Evolutionary conservation across 164 flowering plant genomes (phyloP).

Genomic region (Euptelea pleiosperma): DNA sequence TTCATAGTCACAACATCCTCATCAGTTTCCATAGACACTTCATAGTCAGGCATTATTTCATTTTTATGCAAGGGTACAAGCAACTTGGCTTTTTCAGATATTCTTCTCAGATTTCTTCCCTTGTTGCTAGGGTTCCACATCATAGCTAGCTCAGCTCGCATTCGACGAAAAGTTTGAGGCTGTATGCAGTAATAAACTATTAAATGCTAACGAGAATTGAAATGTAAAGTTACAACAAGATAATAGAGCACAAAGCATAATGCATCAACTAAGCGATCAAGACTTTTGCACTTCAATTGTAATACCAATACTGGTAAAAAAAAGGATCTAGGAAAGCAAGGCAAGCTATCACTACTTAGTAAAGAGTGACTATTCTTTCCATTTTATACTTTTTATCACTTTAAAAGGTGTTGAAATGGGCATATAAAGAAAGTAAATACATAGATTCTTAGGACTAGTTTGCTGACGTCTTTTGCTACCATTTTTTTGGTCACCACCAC

Average conservation of each 20-base stretch:
- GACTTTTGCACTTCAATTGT: neutral
- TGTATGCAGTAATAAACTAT: constrained; percentile 24
- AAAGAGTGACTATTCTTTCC: neutral
- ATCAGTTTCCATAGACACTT: constrained; percentile 21
- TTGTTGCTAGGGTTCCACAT: constrained; percentile 66
- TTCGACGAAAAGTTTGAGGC: constrained; percentile 66
- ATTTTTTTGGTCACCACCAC: too few species aligned
- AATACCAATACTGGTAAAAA: neutral
- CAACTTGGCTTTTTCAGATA: constrained; percentile 33
- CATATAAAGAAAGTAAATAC: too few species aligned
- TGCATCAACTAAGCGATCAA: neutral
- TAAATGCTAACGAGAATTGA: neutral
- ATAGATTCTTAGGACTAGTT: too few species aligned
- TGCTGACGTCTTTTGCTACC: too few species aligned
- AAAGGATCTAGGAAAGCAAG: neutral
- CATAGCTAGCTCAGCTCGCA: constrained; percentile 84
- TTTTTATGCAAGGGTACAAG: constrained; percentile 25
- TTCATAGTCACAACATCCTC: constrained; percentile 49
- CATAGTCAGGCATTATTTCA: constrained; percentile 19
- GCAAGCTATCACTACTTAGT: neutral
- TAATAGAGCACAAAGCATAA: neutral
- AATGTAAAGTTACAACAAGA: neutral
- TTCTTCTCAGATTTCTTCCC: constrained; percentile 46
- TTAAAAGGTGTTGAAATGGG: too few species aligned
- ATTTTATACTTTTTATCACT: too few species aligned